phyloP scores from a whole-genome alignment of 495 filamentous ascomycete genomes.

The Aspergillus wentii region DNA sequence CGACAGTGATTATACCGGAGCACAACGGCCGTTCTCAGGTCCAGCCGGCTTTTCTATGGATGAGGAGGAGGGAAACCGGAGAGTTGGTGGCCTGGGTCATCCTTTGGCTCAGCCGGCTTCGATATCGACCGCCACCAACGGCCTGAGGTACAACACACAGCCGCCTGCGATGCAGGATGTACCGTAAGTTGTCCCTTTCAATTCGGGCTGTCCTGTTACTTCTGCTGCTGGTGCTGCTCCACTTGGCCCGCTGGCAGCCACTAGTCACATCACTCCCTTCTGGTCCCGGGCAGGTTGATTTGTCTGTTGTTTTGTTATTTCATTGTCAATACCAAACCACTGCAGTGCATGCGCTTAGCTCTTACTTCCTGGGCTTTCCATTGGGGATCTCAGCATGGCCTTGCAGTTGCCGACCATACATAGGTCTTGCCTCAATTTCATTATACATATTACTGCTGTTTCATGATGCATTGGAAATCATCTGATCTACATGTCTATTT shows the following conservation, averaged over 20 bases:
- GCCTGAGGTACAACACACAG: constrained; percentile 42
- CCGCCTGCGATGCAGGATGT: constrained; percentile 41
- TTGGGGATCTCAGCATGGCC: constrained; percentile 7
- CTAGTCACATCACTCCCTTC: constrained; percentile 35
- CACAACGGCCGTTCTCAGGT: constrained; percentile 23
- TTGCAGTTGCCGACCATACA: constrained; percentile 7
- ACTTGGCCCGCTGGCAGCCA: constrained; percentile 27
- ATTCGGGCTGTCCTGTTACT: constrained; percentile 27
- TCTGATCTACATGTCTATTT: constrained; percentile 1
- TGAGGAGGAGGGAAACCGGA: constrained; percentile 37
- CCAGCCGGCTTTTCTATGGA: constrained; percentile 32
- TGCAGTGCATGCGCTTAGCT: constrained; percentile 13
- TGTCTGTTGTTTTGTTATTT: constrained; percentile 9
- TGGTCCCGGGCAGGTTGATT: constrained; percentile 28
- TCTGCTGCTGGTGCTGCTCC: constrained; percentile 18
- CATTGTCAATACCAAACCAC: no score
- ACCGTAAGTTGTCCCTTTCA: constrained; percentile 44
- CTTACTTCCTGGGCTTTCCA: constrained; percentile 6
- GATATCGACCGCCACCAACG: constrained; percentile 42
- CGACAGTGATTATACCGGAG: constrained; percentile 37
- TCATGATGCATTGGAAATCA: constrained; percentile 11
- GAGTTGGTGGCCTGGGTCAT: constrained; percentile 36
- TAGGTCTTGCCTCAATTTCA: constrained; percentile 4
- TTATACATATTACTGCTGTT: constrained; percentile 9
- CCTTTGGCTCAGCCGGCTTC: constrained; percentile 29